phyloP scores from a whole-genome alignment of 2,329 filamentous ascomycete genomes.

The Claviceps citrina region DNA sequence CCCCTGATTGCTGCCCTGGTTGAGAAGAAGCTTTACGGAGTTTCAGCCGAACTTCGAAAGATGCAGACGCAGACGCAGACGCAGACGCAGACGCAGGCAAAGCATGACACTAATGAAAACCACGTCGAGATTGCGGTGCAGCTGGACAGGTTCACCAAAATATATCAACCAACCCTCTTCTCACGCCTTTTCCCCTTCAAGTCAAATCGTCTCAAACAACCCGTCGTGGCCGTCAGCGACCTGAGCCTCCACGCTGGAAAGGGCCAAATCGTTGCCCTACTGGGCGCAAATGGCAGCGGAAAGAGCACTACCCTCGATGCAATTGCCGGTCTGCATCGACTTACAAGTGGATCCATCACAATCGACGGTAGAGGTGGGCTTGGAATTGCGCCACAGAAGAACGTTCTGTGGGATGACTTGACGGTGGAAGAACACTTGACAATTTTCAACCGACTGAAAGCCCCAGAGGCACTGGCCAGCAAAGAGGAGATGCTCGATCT shows the following conservation, averaged over 20 bases:
- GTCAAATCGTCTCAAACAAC: constrained; percentile 34
- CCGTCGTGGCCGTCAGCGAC: constrained; percentile 64
- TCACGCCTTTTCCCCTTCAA: constrained; percentile 30
- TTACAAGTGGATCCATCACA: constrained; percentile 61
- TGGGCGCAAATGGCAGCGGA: constrained; percentile 80
- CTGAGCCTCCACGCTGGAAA: constrained; percentile 55
- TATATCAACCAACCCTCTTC: constrained; percentile 53
- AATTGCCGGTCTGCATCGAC: constrained; percentile 65
- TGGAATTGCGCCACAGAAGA: constrained; percentile 82
- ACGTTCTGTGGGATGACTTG: constrained; percentile 81
- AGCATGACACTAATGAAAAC: constrained; percentile 12
- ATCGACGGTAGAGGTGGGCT: constrained; percentile 67
- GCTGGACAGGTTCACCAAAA: constrained; percentile 60
- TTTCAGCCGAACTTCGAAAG: constrained; percentile 45
- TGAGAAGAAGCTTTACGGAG: constrained; percentile 63
- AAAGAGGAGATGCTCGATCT: constrained; percentile 46
- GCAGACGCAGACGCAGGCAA: constrained; percentile 27
- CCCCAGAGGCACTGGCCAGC: constrained; percentile 37
- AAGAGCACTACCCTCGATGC: constrained; percentile 83
- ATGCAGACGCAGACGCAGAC: constrained; percentile 29
- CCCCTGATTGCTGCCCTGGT: constrained; percentile 60
- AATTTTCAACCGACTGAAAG: constrained; percentile 74
- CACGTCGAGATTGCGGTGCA: constrained; percentile 42
- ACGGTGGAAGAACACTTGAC: constrained; percentile 72
- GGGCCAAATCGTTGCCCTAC: constrained; percentile 71